Evolutionary conservation across 2,329 filamentous ascomycete species (phyloP).

Genomic region (Gliomastix tumulicola): DNA sequence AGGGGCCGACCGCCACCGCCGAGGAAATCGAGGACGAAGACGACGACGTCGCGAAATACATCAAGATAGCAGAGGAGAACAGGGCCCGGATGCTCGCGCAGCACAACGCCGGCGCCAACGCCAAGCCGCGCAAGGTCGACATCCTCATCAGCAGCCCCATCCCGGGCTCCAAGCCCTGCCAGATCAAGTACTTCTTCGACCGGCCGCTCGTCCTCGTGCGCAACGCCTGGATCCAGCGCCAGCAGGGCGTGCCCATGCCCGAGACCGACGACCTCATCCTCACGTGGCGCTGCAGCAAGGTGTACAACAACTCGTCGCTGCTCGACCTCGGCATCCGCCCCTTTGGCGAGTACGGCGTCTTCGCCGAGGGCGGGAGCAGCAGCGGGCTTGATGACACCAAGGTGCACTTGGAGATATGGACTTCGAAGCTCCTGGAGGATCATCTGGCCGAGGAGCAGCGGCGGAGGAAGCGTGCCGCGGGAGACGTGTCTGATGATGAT

Average conservation of each 20-base stretch:
- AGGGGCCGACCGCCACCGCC: too few species aligned
- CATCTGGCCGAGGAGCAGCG: slow-evolving; percentile 38
- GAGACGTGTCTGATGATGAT: slow-evolving; percentile 26
- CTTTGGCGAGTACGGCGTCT: slow-evolving; percentile 18
- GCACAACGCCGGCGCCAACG: too few species aligned
- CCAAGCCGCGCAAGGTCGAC: too few species aligned
- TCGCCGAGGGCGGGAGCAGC: slow-evolving; percentile 24
- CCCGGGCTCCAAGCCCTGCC: slow-evolving; percentile 42
- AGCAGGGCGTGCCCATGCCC: slow-evolving; percentile 34
- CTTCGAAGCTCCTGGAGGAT: slow-evolving; percentile 39
- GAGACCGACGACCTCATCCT: slow-evolving; percentile 57
- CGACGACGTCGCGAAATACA: not conserved
- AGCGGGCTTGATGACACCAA: too few species aligned
- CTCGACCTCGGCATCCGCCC: slow-evolving; percentile 56
- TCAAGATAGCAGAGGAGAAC: not conserved
- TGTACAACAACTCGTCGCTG: slow-evolving; percentile 73
- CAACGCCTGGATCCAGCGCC: slow-evolving; percentile 60
- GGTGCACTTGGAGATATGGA: slow-evolving; percentile 75
- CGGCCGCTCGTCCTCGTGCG: slow-evolving; percentile 63
- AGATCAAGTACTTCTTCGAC: slow-evolving; percentile 60
- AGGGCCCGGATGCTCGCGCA: not conserved
- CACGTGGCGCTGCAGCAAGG: slow-evolving; percentile 66
- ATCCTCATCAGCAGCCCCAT: slow-evolving; percentile 56
- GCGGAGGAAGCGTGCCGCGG: slow-evolving; percentile 32
- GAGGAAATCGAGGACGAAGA: not conserved